Base-by-base conservation (phyloP, 495 filamentous ascomycete species). In the Xylaria flabelliformis region DNA sequence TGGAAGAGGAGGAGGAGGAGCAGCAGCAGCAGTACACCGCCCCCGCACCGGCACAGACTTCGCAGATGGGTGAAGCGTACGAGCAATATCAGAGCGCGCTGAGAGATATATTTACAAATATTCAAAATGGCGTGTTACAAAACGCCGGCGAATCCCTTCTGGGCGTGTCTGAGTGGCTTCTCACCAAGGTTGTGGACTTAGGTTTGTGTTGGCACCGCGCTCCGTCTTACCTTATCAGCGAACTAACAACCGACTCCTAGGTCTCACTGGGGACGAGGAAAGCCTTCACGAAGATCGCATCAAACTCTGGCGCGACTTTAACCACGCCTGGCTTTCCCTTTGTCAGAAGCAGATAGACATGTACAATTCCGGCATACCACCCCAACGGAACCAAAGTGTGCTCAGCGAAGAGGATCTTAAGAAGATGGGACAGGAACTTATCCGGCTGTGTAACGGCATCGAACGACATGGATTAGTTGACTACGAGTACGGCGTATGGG, bases 401-500 rank as follows among this genome's bases (percentile, higher is more conserved):
- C 85, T 98, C 71, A 84, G 84, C 56, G 82, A 86, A 75, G 91
- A 93, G 8, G 87, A 83, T 17, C 85, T 99, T 70, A 89, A 93
- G 71, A 89, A 88, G 71, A 91, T 98, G 88, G 94, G 93, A 61
- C 89, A 91, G 64, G 91, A 97, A 72, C 78, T 98, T 48, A 88
- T 97, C 63, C 87, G 89, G 64, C 83, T 96, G 24, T 96, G 95
- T 78, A 95, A 99, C 79, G 87, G 87, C 48, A 86, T 99, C 67
- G 96, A 98, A 78, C 89, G 90, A 67, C 90, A 97, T 75, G 96
- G 96, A 19, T 83, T 99, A 34, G 95, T 99, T 8, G 96, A 99
- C 82, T 99, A 98, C 79, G 91, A 98, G 76, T 96, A 97, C 83
- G 96, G 96, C 4, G 93, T 98, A 58, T 95, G 93, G 89, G 96